A percentile compares a stretch with the other conserved stretches of the same genome.
phyloP scores from a whole-genome alignment of 75 land plant species.

The Sequoiadendron giganteum region DNA sequence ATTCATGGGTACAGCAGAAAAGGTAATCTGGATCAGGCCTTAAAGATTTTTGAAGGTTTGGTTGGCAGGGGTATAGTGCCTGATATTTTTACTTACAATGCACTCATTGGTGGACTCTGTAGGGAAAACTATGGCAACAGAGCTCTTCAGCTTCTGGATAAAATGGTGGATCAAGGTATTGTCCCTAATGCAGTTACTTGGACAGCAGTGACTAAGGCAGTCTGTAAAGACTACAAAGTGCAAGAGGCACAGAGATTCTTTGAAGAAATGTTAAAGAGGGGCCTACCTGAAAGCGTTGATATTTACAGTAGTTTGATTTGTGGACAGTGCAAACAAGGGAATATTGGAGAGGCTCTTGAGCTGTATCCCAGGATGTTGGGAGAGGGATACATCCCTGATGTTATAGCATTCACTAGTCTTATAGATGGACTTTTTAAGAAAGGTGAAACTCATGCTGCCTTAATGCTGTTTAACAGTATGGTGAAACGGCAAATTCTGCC shows the following conservation, averaged over 20 bases:
- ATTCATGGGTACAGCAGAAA: constrained; percentile 31
- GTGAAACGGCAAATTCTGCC: constrained; percentile 15
- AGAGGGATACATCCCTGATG: constrained; percentile 20
- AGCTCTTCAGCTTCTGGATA: constrained; percentile 30
- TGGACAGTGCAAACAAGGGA: constrained; percentile 23
- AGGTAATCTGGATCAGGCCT: constrained; percentile 20
- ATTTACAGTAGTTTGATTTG: constrained; percentile 37
- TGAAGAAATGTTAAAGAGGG: constrained; percentile 23
- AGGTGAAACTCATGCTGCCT: constrained; percentile 21
- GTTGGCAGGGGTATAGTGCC: constrained; percentile 16
- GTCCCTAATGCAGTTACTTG: constrained; percentile 28
- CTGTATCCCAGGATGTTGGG: constrained; percentile 22
- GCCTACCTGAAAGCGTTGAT: constrained; percentile 27
- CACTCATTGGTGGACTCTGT: constrained; percentile 44
- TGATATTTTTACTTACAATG: constrained; percentile 26
- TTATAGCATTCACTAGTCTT: constrained; percentile 33
- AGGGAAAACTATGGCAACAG: constrained; percentile 19
- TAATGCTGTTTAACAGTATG: constrained; percentile 21
- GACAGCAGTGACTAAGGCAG: constrained; percentile 13
- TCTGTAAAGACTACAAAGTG: constrained; percentile 25
- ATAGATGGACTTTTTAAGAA: constrained; percentile 30
- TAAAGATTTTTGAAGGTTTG: constrained; percentile 12
- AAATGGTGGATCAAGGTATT: constrained; percentile 23
- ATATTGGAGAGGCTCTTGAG: constrained; percentile 18
- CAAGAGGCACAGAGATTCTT: constrained; percentile 18